Evolutionary conservation across 176 grass and related monocot genomes (phyloP).

Genomic region (Triticum timopheevii): DNA sequence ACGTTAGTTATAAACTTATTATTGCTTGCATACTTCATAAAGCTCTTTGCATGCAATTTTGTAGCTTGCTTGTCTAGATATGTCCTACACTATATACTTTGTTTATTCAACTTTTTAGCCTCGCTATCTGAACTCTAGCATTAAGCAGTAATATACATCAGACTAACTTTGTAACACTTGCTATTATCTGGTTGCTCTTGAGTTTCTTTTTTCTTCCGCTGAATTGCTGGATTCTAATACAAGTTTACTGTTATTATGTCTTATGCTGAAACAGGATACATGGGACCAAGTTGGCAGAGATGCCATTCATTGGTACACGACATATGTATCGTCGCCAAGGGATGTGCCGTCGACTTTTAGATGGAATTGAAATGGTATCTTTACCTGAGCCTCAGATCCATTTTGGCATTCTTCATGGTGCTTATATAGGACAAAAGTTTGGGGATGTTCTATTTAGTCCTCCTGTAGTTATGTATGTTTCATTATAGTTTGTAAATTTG

Average conservation of each 20-base stretch:
- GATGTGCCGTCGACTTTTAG: constrained; percentile 82
- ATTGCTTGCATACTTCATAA: background rate
- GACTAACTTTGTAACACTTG: background rate
- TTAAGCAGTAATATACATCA: background rate
- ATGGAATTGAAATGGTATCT: constrained; percentile 86
- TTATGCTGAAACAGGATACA: constrained; percentile 69
- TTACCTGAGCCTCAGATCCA: background rate
- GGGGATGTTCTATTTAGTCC: background rate
- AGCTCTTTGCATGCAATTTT: background rate
- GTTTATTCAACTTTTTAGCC: background rate
- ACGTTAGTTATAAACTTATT: background rate
- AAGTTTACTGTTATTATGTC: constrained; percentile 28
- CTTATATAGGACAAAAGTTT: constrained; percentile 12
- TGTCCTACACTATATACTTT: background rate
- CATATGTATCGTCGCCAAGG: constrained; percentile 81
- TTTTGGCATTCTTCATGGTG: background rate
- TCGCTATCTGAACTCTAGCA: constrained; percentile 25
- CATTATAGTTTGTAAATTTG: background rate
- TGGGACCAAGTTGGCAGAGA: constrained; percentile 90
- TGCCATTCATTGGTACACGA: constrained; percentile 92
- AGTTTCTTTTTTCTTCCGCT: background rate
- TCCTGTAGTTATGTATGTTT: background rate
- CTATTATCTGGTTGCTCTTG: constrained; percentile 4
- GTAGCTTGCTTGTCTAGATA: constrained; percentile 10
- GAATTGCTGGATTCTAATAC: constrained; percentile 21